Percentiles rank a stretch among this genome's conserved stretches.
Evolutionary conservation across 2,329 filamentous ascomycete genomes (phyloP).

Genomic region (Penicillium olsonii): DNA sequence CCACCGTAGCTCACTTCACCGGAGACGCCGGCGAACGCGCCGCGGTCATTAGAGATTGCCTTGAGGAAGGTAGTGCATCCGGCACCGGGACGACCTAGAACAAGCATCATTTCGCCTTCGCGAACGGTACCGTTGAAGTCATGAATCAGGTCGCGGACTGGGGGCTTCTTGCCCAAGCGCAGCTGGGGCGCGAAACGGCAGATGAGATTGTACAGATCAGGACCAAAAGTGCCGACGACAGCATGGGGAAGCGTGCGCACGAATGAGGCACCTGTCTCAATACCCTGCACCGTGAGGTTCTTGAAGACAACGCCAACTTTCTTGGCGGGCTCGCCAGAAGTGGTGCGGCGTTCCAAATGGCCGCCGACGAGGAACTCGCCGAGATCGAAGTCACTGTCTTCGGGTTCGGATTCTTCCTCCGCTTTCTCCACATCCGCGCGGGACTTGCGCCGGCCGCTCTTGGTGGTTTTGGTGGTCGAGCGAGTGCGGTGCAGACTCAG

Average conservation of each 20-base stretch:
- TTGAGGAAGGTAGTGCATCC: slow-evolving; percentile 79
- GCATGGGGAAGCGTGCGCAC: slow-evolving; percentile 74
- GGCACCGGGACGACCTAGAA: slow-evolving; percentile 70
- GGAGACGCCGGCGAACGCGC: slow-evolving; percentile 64
- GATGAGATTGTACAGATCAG: slow-evolving; percentile 70
- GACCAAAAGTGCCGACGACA: slow-evolving; percentile 75
- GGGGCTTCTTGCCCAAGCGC: slow-evolving; percentile 49
- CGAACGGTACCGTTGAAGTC: slow-evolving; percentile 69
- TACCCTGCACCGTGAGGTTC: slow-evolving; percentile 72
- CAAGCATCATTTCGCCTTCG: slow-evolving; percentile 71
- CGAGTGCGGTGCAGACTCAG: slow-evolving; percentile 49
- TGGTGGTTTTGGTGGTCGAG: slow-evolving; percentile 29
- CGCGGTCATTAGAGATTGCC: slow-evolving; percentile 69
- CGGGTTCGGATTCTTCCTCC: slow-evolving; percentile 26
- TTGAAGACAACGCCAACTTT: slow-evolving; percentile 77
- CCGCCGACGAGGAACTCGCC: slow-evolving; percentile 71
- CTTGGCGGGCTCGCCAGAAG: slow-evolving; percentile 66
- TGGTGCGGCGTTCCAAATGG: slow-evolving; percentile 71
- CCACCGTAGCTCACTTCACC: slow-evolving; percentile 74
- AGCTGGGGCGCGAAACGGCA: slow-evolving; percentile 55
- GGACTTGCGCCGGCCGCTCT: slow-evolving; percentile 32
- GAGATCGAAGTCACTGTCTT: slow-evolving; percentile 61
- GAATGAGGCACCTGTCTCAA: slow-evolving; percentile 66
- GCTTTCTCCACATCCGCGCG: slow-evolving; percentile 47
- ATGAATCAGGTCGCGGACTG: slow-evolving; percentile 60